These are phyloP conservation scores for Solanum verrucosum DNA, from an alignment of 257 asterid species.

Conservation along the genomic window DNA sequence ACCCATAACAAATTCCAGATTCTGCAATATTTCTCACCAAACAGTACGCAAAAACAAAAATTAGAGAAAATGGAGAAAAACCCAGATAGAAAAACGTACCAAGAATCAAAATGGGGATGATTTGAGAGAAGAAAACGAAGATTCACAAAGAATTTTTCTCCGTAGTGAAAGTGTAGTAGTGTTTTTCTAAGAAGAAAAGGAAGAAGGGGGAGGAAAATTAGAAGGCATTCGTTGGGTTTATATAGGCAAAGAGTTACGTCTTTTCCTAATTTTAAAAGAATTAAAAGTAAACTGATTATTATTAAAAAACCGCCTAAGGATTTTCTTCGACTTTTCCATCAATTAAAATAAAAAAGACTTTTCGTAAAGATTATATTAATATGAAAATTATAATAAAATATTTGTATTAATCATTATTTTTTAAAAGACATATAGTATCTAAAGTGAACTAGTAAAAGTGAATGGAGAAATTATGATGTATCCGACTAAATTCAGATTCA, in stretches of 20 bases:
- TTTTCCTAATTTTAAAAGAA: background rate
- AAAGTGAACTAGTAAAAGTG: background rate
- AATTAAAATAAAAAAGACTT: background rate
- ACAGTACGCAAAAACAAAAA: background rate
- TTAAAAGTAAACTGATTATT: background rate
- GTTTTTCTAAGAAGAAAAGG: background rate
- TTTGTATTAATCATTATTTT: background rate
- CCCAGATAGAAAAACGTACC: background rate
- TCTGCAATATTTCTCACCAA: background rate
- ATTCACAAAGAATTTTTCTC: background rate
- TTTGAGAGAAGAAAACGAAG: background rate
- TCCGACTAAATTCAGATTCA: too few species aligned
- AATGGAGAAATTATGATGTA: too few species aligned
- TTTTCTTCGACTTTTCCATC: background rate
- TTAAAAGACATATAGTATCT: fast-evolving
- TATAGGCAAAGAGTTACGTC: conserved; percentile 17
- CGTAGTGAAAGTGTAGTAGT: background rate
- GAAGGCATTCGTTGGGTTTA: conserved; percentile 5
- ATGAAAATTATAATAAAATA: too few species aligned
- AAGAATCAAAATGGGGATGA: background rate
- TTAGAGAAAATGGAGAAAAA: background rate
- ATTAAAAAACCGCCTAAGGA: background rate
- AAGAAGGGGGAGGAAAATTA: conserved; percentile 18
- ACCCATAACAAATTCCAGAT: background rate
- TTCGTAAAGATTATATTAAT: too few species aligned